Base-by-base conservation (phyloP, 2,329 filamentous ascomycete genomes). In the Macrophomina pseudophaseolina region DNA sequence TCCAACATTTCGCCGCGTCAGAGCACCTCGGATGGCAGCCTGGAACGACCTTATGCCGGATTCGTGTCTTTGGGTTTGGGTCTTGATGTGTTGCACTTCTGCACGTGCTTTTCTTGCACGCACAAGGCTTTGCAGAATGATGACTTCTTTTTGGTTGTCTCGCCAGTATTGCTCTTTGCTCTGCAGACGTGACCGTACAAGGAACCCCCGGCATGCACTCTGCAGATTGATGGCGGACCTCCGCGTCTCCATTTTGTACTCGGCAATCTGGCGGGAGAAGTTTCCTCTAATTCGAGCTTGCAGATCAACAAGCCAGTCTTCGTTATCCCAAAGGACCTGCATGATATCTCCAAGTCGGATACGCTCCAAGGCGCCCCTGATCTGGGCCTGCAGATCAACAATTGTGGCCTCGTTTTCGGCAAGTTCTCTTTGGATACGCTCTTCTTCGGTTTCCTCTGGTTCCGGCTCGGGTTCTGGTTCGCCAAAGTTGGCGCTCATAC, bases 401-500 rank as follows among this genome's bases (percentile, higher is more conserved):
- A 98, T 88, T 3, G 84, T 81, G 0, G 78, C 80, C 76, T 95
- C 91, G 67, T 92, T 90, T 72, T 97, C 93, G 14, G 83, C 85
- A 4, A 99, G 80, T 75, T 97, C 93, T 65, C 93, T 86, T 58
- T 94, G 88, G 65, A 95, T 90, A 51, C 93, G 86, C 73, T 98
- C 93, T 73, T 98, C 92, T 72, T 98, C 94, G 0, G 92, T 93
- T 74, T 98, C 95, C 3, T 88, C 83, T 1, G 88, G 88, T 71
- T 89, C 87, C 0, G 86, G 85, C 75, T 91, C 88, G 0, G 91
- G 91, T 73, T 96, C 93, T 5, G 94, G 90, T n/a, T 64, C 66
- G 44, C 93, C 93, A 83, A 99, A 97, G 74, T 95, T 94, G 69
- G 93, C 94, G 60, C 94, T 91, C 91, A 99, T 98, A 68, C 94